Evolutionary conservation across 306 rosid genomes (phyloP).

Genomic region (Boehmeria nivea): DNA sequence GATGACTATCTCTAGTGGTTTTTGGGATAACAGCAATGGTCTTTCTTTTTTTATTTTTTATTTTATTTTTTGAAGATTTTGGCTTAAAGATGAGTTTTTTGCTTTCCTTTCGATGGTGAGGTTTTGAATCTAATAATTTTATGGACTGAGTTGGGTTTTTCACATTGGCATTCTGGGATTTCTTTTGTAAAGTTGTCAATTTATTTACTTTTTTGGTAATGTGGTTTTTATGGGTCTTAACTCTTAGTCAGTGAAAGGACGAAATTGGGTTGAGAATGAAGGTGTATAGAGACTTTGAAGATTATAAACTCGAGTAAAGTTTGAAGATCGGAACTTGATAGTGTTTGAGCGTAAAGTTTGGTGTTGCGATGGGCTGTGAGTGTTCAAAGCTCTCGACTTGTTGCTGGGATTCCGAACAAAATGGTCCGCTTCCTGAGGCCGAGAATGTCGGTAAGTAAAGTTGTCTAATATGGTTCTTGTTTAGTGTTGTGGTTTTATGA

Average conservation of each 20-base stretch:
- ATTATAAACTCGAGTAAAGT: constrained; percentile 13
- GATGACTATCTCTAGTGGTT: too few relatives aligned
- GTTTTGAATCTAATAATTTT: constrained; percentile 3
- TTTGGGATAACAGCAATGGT: constrained; percentile 6
- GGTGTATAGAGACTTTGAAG: constrained; percentile 24
- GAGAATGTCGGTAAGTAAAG: constrained; percentile 43
- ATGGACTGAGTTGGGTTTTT: constrained; percentile 14
- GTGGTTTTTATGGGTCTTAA: constrained; percentile 8
- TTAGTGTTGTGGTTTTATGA: constrained; percentile 8
- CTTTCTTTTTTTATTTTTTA: constrained; percentile 4
- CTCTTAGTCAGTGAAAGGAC: constrained; percentile 19
- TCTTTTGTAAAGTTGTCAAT: background rate
- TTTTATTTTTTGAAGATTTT: background rate
- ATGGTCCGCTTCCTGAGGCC: constrained; percentile 44
- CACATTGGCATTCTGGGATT: constrained; percentile 9
- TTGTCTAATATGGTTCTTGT: constrained; percentile 11
- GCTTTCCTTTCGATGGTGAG: too few relatives aligned
- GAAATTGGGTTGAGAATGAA: constrained; percentile 15
- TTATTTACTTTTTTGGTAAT: constrained; percentile 1
- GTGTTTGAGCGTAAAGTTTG: constrained; percentile 17
- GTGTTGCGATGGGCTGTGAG: constrained; percentile 73
- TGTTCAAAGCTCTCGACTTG: constrained; percentile 57
- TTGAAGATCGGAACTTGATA: constrained; percentile 22
- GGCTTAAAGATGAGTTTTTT: too few relatives aligned
- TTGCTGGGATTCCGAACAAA: constrained; percentile 41